Conservation (phyloP, 1,284 basidiomycete genomes). For the Fereydounia khargensis region DNA sequence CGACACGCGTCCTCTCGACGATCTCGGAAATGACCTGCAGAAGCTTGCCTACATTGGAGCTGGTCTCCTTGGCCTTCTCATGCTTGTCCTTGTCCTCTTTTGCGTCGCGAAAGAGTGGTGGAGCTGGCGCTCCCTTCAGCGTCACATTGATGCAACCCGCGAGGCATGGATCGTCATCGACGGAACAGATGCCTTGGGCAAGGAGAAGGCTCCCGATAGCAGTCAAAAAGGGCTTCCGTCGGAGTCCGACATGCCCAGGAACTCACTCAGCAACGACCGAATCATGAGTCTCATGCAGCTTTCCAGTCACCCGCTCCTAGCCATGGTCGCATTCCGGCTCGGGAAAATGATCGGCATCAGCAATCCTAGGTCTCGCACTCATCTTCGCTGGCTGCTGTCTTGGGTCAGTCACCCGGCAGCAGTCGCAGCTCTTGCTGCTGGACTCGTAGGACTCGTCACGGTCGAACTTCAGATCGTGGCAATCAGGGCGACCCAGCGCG, state of each 20-base stretch:
- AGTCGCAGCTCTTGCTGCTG: constrained; percentile 82
- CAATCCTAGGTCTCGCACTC: constrained; percentile 5
- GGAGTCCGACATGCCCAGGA: too few relatives aligned
- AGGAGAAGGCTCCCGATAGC: too few relatives aligned
- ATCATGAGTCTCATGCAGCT: constrained; percentile 31
- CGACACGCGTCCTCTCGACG: constrained; percentile 32
- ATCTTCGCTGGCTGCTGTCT: constrained; percentile 73
- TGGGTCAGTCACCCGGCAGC: constrained; percentile 88
- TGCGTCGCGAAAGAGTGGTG: constrained; percentile 30
- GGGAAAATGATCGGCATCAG: constrained; percentile 19
- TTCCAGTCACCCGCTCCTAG: constrained; percentile 34
- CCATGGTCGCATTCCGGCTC: constrained; percentile 9
- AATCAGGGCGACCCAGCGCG: constrained; percentile 31
- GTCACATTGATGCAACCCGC: constrained; percentile 18
- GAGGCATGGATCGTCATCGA: constrained; percentile 12
- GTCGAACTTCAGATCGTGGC: constrained; percentile 78
- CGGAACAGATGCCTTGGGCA: not conserved
- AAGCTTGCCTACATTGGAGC: constrained; percentile 13
- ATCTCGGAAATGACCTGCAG: constrained; percentile 20
- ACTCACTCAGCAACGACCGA: constrained; percentile 11
- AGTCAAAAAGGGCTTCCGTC: too few relatives aligned
- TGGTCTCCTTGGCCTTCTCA: constrained; percentile 13
- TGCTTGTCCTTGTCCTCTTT: constrained; percentile 17
- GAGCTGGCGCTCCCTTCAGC: constrained; percentile 23
- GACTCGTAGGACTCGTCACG: constrained; percentile 82